phyloP scores from a whole-genome alignment of 768 basidiomycete genomes.

The Trametes cingulata region DNA sequence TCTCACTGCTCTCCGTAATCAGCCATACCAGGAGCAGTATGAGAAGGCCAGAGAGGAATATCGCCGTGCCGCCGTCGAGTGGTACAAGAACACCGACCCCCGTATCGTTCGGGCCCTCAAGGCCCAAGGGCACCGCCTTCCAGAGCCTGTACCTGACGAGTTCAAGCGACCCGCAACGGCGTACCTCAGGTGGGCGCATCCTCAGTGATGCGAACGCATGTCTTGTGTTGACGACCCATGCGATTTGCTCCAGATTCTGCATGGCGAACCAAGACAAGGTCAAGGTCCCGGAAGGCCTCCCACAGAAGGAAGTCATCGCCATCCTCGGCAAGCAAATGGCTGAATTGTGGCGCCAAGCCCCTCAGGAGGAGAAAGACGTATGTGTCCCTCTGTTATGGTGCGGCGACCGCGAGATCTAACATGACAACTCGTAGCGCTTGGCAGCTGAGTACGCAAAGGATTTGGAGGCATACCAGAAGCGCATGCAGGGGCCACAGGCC shows the following conservation, averaged over 20 bases:
- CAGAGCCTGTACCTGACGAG: background rate
- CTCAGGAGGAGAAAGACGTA: constrained; percentile 15
- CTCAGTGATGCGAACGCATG: background rate
- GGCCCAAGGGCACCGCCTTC: background rate
- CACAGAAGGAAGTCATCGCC: background rate
- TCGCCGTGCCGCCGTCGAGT: background rate
- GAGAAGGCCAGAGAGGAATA: background rate
- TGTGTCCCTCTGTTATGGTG: background rate
- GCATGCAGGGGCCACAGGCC: background rate
- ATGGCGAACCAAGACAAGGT: background rate
- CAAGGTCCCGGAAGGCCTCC: background rate
- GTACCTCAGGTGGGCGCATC: background rate
- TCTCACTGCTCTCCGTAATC: background rate
- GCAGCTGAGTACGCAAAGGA: background rate
- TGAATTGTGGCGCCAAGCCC: background rate
- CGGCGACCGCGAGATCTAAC: background rate
- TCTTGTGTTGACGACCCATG: background rate
- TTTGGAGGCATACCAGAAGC: background rate
- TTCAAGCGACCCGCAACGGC: background rate
- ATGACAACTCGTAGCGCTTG: background rate
- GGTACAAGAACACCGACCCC: constrained; percentile 7
- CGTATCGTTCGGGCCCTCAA: constrained; percentile 6
- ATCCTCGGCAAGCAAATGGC: background rate
- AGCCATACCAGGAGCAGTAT: background rate
- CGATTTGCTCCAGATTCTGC: background rate